phyloP scores from a whole-genome alignment of 768 basidiomycete species.

The Boletellus ananas region DNA sequence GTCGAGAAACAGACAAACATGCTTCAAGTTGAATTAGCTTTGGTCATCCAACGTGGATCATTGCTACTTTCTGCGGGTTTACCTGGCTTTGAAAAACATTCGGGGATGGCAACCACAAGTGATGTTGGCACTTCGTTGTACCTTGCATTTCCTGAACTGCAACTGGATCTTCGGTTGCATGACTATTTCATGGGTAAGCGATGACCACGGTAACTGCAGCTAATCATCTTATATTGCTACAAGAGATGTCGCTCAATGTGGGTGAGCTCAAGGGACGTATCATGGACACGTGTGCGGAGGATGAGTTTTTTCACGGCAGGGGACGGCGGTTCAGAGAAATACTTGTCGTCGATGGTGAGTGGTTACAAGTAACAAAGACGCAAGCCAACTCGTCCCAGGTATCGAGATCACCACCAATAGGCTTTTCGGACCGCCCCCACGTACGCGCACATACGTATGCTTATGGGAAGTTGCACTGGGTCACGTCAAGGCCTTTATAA shows the following conservation, averaged over 20 bases:
- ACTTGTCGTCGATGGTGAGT: slow-evolving; percentile 50
- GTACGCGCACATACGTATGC: slow-evolving; percentile 82
- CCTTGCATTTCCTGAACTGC: slow-evolving; percentile 61
- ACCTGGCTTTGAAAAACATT: slow-evolving; percentile 51
- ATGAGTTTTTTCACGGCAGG: slow-evolving; percentile 29
- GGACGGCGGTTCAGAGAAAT: slow-evolving; percentile 26
- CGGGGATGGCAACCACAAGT: slow-evolving; percentile 23
- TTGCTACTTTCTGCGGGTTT: slow-evolving; percentile 66
- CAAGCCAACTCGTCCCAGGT: slow-evolving; percentile 38
- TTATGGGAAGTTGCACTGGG: slow-evolving; percentile 89
- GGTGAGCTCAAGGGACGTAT: slow-evolving; percentile 55
- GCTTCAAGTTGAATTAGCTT: slow-evolving; percentile 66
- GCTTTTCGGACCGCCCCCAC: slow-evolving; percentile 85
- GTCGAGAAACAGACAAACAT: slow-evolving; percentile 63
- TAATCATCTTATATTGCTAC: slow-evolving; percentile 7
- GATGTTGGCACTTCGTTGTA: slow-evolving; percentile 53
- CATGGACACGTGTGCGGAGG: slow-evolving; percentile 44
- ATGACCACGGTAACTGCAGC: neutral
- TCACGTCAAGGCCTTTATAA: slow-evolving; percentile 50
- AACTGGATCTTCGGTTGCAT: slow-evolving; percentile 73
- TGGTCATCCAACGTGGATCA: slow-evolving; percentile 49
- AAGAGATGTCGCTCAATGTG: slow-evolving; percentile 78
- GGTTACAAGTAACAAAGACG: neutral
- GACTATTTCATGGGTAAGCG: slow-evolving; percentile 83
- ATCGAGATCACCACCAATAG: slow-evolving; percentile 79